A percentile compares a stretch with the other conserved stretches of the same genome.
Evolutionary conservation across 208 protist genomes (phyloP).

Genomic region (Trypanosoma scelopori): DNA sequence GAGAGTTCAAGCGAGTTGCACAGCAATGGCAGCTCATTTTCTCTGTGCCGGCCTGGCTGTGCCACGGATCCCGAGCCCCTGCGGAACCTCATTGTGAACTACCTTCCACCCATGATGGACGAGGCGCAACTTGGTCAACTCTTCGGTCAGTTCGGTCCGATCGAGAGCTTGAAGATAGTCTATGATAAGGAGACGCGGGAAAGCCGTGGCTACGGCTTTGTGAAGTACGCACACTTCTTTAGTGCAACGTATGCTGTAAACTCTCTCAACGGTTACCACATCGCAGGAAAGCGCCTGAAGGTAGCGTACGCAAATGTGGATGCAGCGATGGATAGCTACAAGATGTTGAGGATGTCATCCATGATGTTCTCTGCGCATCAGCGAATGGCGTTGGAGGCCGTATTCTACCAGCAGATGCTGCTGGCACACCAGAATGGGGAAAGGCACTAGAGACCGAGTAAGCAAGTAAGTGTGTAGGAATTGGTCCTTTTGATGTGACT

Average conservation of each 20-base stretch:
- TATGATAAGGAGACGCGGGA: conserved; percentile 78
- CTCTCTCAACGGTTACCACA: conserved; percentile 78
- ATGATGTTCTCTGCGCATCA: conserved; percentile 62
- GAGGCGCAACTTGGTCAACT: conserved; percentile 64
- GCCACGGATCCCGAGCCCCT: conserved; percentile 57
- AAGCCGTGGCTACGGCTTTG: conserved; percentile 89
- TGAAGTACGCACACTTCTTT: conserved; percentile 80
- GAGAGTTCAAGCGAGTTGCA: neutral
- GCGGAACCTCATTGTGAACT: conserved; percentile 89
- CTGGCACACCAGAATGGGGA: conserved; percentile 33
- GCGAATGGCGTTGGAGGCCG: conserved; percentile 47
- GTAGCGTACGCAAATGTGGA: conserved; percentile 78
- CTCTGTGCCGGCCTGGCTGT: neutral
- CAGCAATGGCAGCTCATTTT: neutral
- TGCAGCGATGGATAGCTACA: conserved; percentile 62
- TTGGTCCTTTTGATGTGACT: neutral
- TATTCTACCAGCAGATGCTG: conserved; percentile 74
- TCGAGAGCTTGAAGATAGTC: conserved; percentile 87
- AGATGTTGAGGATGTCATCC: conserved; percentile 35
- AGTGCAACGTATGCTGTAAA: conserved; percentile 81
- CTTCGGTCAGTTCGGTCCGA: conserved; percentile 83
- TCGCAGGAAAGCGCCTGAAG: conserved; percentile 82
- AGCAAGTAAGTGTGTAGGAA: neutral
- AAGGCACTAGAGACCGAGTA: neutral
- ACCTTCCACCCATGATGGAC: conserved; percentile 79